Base-by-base conservation (phyloP, 257 asterid species). In the Ophiorrhiza pumila region DNA sequence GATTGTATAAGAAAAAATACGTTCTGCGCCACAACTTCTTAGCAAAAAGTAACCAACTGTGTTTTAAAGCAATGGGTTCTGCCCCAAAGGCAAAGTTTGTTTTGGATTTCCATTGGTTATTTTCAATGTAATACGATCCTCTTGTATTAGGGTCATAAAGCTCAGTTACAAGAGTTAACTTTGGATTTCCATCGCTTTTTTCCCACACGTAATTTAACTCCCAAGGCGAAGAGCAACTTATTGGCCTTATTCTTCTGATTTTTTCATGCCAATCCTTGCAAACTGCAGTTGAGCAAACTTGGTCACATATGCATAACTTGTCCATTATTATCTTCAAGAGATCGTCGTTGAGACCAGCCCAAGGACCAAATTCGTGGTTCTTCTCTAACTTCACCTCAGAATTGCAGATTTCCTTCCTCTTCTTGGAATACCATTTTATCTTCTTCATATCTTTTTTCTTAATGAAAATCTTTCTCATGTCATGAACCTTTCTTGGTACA, bases 21-120 rank as follows among this genome's bases (percentile, higher is more conserved):
- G n/a, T 29, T 42, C 31, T 59, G 42, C 41, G 31, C 7, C 42
- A 12, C n/a, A 11, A 59, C 65, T 59, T 59, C 65, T 59, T 59
- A 11, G 65, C 68, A 7, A 63, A 63, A 43, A 35, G 68, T 7
- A 63, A 39, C 68, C 49, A 63, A 39, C 68, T 50, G 37, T 63
- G 31, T n/a, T 20, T 37, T 18, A 4, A 43, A 3, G 50, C 49
- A 63, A 15, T 18, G 22, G 46, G 49, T 1, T 23, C 2, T 15
- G 49, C 43, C 7, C 47, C 49, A 6, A 35, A 63, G 47, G 49
- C 49, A 1, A 63, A 15, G 5, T 39, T 35, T 20, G 15, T 7
- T 39, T 39, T 63, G 14, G 31, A 35, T 37, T 41, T n/a, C 49
- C 68, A 37, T 3, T 39, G 4, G 9, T 3, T 0, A 3, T 5